Base-by-base conservation (phyloP, 805 yeast genomes). In the Naumovozyma castellii region DNA sequence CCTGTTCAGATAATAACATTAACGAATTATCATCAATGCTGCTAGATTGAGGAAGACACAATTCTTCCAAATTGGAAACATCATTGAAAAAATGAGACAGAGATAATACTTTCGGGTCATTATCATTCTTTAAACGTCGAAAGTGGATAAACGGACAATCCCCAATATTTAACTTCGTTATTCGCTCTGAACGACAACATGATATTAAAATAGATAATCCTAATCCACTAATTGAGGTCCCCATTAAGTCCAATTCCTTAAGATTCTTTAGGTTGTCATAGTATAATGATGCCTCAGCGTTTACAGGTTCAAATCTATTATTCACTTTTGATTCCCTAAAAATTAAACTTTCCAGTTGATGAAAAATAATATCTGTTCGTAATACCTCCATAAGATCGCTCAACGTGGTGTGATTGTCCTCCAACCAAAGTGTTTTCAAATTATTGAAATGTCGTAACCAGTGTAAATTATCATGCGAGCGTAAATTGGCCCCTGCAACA, bases 391-490 rank as follows among this genome's bases (percentile, higher is more conserved):
- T 32, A 25, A 60, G 49, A 4, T 44, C 39, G 4, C 25, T 28
- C 6, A 60, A 34, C 9, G 41, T 44, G 32, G 49, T 43, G 15
- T 43, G 43, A 37, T 53, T 57, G 33, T 56, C 50, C 44, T 60
- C 65, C 3, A 60, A 33, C 62, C 62, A 57, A 14, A 60, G 28
- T 31, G 52, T 56, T 32, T 43, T 36, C 25, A 60, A 28, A 17
- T 38, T 34, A 2, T 37, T 45, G 34, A 56, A 53, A 16, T 50
- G 40, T 5, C 25, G 14, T 14, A 60, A 38, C 62, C 62, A 57
- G 4, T 43, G 40, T 18, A 56, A 51, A 17, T 35, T 20, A 34
- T 35, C 35, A 17, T 15, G 17, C 34, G 33, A 12, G 30, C 36
- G 34, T 17, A 47, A 48, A 5, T 48, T 44, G 6, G 43, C 54